These are phyloP conservation scores for Mucor sp. DNA, from an alignment of 371 early-diverging fungal genomes.

Conservation along the genomic window DNA sequence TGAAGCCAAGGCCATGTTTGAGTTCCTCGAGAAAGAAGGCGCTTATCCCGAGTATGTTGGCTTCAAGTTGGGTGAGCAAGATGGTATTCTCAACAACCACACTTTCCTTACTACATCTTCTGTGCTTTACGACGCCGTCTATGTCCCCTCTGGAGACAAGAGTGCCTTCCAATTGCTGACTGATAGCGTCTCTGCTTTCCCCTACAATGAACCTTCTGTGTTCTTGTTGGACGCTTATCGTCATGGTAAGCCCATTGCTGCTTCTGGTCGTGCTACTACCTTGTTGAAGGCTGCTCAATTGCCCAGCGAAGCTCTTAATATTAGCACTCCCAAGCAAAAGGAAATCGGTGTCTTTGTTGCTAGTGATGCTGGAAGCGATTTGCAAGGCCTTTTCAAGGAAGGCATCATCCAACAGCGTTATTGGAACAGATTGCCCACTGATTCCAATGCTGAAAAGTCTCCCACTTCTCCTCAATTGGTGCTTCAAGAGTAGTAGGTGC, in stretches of 20 bases:
- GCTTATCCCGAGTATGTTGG: conserved; percentile 39
- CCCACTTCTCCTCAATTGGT: neutral
- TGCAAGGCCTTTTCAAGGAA: conserved; percentile 10
- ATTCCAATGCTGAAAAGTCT: conserved; percentile 10
- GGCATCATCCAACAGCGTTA: conserved; percentile 39
- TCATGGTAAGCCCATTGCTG: conserved; percentile 44
- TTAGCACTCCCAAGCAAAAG: neutral
- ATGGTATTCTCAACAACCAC: conserved; percentile 25
- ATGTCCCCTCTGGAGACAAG: conserved; percentile 37
- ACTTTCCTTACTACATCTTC: conserved; percentile 36
- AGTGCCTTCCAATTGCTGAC: conserved; percentile 18
- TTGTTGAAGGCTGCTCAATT: conserved; percentile 18
- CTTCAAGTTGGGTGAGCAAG: conserved; percentile 20
- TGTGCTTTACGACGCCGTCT: conserved; percentile 44
- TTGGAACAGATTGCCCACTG: conserved; percentile 43
- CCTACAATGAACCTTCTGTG: conserved; percentile 34
- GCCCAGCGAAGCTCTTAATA: neutral
- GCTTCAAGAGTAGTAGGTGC: neutral
- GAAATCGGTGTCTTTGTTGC: neutral
- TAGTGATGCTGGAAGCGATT: neutral
- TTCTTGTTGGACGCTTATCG: conserved; percentile 40
- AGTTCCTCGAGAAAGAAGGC: conserved; percentile 28
- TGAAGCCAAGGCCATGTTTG: conserved; percentile 33
- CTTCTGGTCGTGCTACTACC: conserved; percentile 24
- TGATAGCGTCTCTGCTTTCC: conserved; percentile 22